These are phyloP conservation scores for Phytophthora parvispora DNA, from an alignment of 352 stramenopile genomes.

Conservation along the genomic window DNA sequence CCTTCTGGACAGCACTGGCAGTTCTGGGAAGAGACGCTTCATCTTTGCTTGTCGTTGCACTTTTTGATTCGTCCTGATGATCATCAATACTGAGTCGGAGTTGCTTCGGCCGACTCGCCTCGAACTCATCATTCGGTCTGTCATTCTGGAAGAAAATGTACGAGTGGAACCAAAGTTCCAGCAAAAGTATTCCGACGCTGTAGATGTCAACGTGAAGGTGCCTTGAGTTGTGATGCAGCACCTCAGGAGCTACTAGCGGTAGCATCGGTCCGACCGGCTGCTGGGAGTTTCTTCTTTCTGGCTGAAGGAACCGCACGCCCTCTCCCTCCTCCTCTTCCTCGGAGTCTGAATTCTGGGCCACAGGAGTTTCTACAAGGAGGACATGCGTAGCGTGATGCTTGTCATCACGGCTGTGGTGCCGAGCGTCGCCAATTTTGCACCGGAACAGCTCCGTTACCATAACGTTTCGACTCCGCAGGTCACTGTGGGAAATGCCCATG, in stretches of 20 bases:
- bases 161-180: constrained; percentile 68
- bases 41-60: constrained; percentile 9
- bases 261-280: constrained; percentile 31
- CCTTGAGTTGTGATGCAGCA: constrained; percentile 44
- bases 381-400: constrained; percentile 29
- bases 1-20: constrained; percentile 29
- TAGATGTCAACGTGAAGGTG: constrained; percentile 65
- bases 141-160: constrained; percentile 52
- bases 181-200: constrained; percentile 61
- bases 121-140: constrained; percentile 19
- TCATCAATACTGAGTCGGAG: constrained; percentile 22
- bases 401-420: constrained; percentile 43
- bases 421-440: constrained; percentile 73
- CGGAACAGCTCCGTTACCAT: constrained; percentile 62
- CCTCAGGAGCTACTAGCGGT: constrained; percentile 57
- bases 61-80: constrained; percentile 17
- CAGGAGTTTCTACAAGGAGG: constrained; percentile 17
- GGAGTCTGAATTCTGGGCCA: constrained; percentile 21
- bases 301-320: constrained; percentile 48
- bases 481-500: constrained; percentile 59
- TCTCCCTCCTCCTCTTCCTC: constrained; percentile 44
- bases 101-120: constrained; percentile 22
- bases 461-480: constrained; percentile 79
- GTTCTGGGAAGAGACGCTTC: constrained; percentile 24
- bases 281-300: constrained; percentile 12